Base-by-base conservation (phyloP, 495 filamentous ascomycete genomes). In the Hypoxylon intermedium region DNA sequence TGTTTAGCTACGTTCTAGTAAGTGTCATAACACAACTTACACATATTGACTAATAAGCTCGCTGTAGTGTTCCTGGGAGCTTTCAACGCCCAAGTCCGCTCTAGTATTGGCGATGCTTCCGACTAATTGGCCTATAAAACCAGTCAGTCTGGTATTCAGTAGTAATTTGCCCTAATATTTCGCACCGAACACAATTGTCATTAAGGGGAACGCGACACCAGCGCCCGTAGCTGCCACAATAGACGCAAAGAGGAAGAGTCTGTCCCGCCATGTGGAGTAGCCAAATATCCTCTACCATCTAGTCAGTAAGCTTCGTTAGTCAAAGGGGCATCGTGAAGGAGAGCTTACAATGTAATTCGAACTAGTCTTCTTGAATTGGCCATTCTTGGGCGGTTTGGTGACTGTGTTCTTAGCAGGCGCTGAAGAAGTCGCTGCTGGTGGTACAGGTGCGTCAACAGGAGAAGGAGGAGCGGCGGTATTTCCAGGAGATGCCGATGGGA, bases 171-270 rank as follows among this genome's bases (percentile, higher is more conserved):
- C 24, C 7, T 18, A 16, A 13, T 3, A 13, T 38, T 31, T 20
- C 71, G 13, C 68, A 81, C 78, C 78, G 58, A 77, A 79, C 7
- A 81, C 67, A 7, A 81, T 71, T 19, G 77, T 79, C 78, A 81
- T 81, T 1, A 79, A 51, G 5, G 78, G 78, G 53, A 78, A 73
- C 1, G 77, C 79, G n/a, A 78, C 73, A 6, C 82, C 82, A 9
- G 77, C 73, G 2, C 76, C 79, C 51, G 84, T 76, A 1, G 80
- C 78, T 1, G 75, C 74, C 9, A 74, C n/a, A 3, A 75, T 48
- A 2, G 81, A 72, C 11, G 73, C 65, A 5, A 67, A 47, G n/a
- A 81, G 63, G 9, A 78, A 46, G 6, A 75, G 6, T 34, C 59
- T 74, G 67, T 81, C 77, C 31, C 64, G 61, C 72, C 69, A 75